Percentiles rank a stretch among this genome's conserved stretches.
Evolutionary conservation across 805 yeast genomes (phyloP).

Genomic region (Schwanniomyces polymorphus): DNA sequence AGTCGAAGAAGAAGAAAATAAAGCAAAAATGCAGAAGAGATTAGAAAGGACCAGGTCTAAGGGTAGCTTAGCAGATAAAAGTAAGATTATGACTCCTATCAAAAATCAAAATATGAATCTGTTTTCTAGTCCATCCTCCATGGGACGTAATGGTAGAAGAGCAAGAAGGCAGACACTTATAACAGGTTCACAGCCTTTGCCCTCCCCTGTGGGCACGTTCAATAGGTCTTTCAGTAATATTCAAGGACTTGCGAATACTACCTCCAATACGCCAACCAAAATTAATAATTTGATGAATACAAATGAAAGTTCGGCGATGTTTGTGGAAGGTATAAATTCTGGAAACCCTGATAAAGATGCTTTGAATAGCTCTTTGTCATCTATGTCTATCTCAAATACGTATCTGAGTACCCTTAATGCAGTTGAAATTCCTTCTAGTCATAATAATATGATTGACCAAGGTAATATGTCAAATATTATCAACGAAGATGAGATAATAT

Average conservation of each 20-base stretch:
- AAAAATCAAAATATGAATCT: slow-evolving; percentile 9
- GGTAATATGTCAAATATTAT: slow-evolving; percentile 16
- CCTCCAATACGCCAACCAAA: slow-evolving; percentile 40
- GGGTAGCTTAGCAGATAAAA: slow-evolving; percentile 8
- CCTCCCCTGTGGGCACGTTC: slow-evolving; percentile 76
- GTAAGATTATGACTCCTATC: not conserved
- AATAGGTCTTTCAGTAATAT: slow-evolving; percentile 39
- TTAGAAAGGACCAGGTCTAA: slow-evolving; percentile 39
- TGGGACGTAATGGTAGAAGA: slow-evolving; percentile 48
- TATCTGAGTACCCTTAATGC: slow-evolving; percentile 16
- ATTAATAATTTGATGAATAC: slow-evolving; percentile 10
- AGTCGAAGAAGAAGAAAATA: slow-evolving; percentile 61
- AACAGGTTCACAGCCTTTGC: slow-evolving; percentile 91
- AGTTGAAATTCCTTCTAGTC: slow-evolving; percentile 14
- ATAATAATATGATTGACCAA: slow-evolving; percentile 8
- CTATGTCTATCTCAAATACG: slow-evolving; percentile 41
- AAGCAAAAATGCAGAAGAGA: slow-evolving; percentile 43
- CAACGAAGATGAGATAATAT: slow-evolving; percentile 54
- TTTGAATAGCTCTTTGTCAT: slow-evolving; percentile 37
- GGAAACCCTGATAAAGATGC: slow-evolving; percentile 18
- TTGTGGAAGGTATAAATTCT: slow-evolving; percentile 11
- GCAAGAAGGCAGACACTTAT: slow-evolving; percentile 74
- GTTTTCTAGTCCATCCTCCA: slow-evolving; percentile 27
- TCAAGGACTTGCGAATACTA: slow-evolving; percentile 37
- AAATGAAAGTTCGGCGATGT: slow-evolving; percentile 12